Evolutionary conservation across 2,329 filamentous ascomycete genomes (phyloP), one percentile per base, ranked within the genome.

Genomic region (Parastagonospora nodorum): DNA sequence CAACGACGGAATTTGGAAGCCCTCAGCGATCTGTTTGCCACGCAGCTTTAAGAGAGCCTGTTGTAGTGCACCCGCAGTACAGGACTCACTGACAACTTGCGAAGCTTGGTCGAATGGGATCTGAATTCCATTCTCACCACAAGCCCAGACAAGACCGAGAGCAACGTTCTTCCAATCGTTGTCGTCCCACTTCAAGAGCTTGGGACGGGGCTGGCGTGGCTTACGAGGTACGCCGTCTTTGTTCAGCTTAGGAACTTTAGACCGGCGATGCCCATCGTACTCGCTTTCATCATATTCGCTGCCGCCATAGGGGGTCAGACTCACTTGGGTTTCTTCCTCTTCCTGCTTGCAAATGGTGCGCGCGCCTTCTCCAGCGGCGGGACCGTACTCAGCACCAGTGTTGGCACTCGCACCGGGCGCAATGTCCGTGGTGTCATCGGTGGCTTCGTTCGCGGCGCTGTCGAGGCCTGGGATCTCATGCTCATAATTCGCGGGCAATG

Each of bases 41-140:
- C 63, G 60, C 8, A 69, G 48, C 56, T 73, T 72, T 38, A 72
- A 56, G 29, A 72, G 48, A 24, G 69, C 68, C 49, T 73, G 70
- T 42, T 73, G 68, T 15, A 73, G 44, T 11, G 67, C 68, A 28
- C 63, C 52, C 2, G 59, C 61, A 12, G 68, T 66, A 36, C 63
- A 66, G 12, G 39, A 54, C 15, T 53, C 41, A 12, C 57, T 51
- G 5, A 72, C 58, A 7, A 66, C 10, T 29, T 63, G 55, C 8
- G 69, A 67, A 28, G 64, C 67, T 46, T 64, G 58, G 4, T 60
- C 61, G 37, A 69, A 73, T 3, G 68, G 68, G 27, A 73, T 68
- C 6, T 52, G 48, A n/a, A 69, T 40, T 8, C 60, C 58, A 29
- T 41, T 53, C 38, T 71, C 63, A 11, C 68, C 69, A 33, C 66